Evolutionary conservation across 1,139 yeast genomes (phyloP).

Genomic region (Williopsis jadinii): DNA sequence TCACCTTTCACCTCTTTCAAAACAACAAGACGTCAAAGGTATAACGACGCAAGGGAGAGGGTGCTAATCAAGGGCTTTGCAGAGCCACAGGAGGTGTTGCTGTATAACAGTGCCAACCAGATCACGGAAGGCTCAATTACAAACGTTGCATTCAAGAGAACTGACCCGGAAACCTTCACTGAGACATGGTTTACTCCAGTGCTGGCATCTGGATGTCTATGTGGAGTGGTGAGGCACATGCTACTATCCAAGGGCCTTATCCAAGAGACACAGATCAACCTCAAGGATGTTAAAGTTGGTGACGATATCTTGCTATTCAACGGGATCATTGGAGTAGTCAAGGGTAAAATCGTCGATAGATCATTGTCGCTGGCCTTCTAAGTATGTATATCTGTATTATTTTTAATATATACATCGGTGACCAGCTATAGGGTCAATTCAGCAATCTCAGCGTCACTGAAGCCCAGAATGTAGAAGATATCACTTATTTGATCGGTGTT

Average conservation of each 20-base stretch:
- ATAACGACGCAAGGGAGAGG: conserved; percentile 54
- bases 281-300: conserved; percentile 46
- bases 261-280: conserved; percentile 43
- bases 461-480: conserved; percentile 76
- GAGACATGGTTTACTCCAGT: conserved; percentile 76
- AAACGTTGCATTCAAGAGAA: conserved; percentile 57
- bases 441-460: conserved; percentile 49
- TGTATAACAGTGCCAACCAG: conserved; percentile 53
- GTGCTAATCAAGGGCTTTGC: conserved; percentile 21
- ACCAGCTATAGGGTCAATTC: conserved; percentile 4
- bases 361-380: too few relatives aligned
- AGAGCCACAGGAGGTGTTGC: conserved; percentile 58
- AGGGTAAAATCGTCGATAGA: conserved; percentile 39
- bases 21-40: conserved; percentile 66
- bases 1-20: conserved; percentile 86
- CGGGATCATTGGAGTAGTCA: conserved; percentile 75
- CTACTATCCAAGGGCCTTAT: conserved; percentile 49
- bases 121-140: conserved; percentile 84
- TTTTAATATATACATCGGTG: not conserved
- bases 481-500: conserved; percentile 67
- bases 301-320: conserved; percentile 68
- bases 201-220: conserved; percentile 69
- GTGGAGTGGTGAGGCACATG: conserved; percentile 74
- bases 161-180: conserved; percentile 21
- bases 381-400: not conserved